phyloP scores from a whole-genome alignment of 805 yeast species.

The Cyberlindnera galapagoensis region DNA sequence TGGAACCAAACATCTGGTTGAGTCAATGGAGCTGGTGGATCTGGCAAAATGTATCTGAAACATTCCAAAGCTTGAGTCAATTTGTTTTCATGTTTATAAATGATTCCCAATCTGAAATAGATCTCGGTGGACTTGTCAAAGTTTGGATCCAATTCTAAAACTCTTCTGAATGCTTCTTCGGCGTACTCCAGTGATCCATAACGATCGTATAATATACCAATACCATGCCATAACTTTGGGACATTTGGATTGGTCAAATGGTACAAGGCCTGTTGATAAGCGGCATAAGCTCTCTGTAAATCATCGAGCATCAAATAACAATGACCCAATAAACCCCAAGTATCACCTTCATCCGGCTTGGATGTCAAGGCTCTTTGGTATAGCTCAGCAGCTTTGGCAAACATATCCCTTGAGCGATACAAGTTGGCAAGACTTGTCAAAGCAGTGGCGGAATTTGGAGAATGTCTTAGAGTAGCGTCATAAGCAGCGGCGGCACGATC shows the following conservation, averaged over 20 bases:
- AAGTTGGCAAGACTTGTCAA: conserved; percentile 81
- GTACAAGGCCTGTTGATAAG: conserved; percentile 92
- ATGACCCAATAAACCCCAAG: conserved; percentile 96
- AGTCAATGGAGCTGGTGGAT: conserved; percentile 93
- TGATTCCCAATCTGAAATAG: conserved; percentile 92
- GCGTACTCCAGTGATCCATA: conserved; percentile 96
- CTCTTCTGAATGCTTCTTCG: conserved; percentile 96
- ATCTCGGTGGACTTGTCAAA: conserved; percentile 96
- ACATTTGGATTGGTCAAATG: conserved; percentile 90
- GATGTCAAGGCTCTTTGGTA: conserved; percentile 81
- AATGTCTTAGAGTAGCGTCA: conserved; percentile 79
- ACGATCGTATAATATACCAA: conserved; percentile 92
- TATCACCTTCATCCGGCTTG: conserved; percentile 86
- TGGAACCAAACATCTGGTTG: conserved; percentile 99
- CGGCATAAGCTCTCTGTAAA: conserved; percentile 89
- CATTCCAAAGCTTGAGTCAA: conserved; percentile 86
- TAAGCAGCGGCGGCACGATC: conserved; percentile 87
- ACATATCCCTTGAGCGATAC: conserved; percentile 83
- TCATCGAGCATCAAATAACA: conserved; percentile 97
- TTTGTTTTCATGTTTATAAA: conserved; percentile 91
- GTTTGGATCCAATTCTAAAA: conserved; percentile 89
- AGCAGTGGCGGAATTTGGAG: conserved; percentile 81
- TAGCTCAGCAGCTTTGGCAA: conserved; percentile 89
- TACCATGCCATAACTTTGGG: conserved; percentile 98
- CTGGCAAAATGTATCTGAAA: conserved; percentile 81